phyloP scores from a whole-genome alignment of 768 basidiomycete species.

The Galerina sulciceps region DNA sequence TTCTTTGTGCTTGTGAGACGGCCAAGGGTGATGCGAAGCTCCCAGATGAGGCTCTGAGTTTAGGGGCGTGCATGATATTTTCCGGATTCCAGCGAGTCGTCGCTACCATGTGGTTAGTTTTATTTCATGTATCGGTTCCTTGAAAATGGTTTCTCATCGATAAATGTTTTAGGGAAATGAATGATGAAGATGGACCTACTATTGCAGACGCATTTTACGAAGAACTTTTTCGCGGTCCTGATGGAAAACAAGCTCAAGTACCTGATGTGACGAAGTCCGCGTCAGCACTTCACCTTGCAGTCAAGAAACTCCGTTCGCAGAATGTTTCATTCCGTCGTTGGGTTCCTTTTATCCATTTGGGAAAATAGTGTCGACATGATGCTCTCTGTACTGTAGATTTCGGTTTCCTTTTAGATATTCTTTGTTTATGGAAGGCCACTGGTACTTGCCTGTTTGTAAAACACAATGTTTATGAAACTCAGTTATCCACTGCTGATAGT shows the following conservation, averaged over 20 bases:
- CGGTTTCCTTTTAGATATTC: too few relatives aligned
- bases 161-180: slow-evolving; percentile 9
- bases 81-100: slow-evolving; percentile 1
- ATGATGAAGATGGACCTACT: slow-evolving; percentile 13
- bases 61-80: background rate
- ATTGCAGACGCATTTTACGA: slow-evolving; percentile 15
- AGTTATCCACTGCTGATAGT: too few relatives aligned
- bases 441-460: too few relatives aligned
- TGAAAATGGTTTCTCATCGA: background rate
- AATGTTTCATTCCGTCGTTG: slow-evolving; percentile 9
- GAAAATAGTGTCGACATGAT: background rate
- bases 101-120: slow-evolving; percentile 3
- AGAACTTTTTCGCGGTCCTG: slow-evolving; percentile 8
- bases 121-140: too few relatives aligned
- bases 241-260: background rate
- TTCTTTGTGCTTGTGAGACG: slow-evolving; percentile 9
- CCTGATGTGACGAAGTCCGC: slow-evolving; percentile 2
- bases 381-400: too few relatives aligned
- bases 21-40: background rate
- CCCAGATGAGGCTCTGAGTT: slow-evolving; percentile 1
- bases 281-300: background rate
- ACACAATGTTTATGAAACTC: too few relatives aligned
- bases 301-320: background rate
- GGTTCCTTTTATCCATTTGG: slow-evolving; percentile 28
- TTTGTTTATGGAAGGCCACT: too few relatives aligned